Evolutionary conservation across 1,284 basidiomycete genomes (phyloP), one percentile per base, ranked within the genome.

Genomic region (Trametes sp.): DNA sequence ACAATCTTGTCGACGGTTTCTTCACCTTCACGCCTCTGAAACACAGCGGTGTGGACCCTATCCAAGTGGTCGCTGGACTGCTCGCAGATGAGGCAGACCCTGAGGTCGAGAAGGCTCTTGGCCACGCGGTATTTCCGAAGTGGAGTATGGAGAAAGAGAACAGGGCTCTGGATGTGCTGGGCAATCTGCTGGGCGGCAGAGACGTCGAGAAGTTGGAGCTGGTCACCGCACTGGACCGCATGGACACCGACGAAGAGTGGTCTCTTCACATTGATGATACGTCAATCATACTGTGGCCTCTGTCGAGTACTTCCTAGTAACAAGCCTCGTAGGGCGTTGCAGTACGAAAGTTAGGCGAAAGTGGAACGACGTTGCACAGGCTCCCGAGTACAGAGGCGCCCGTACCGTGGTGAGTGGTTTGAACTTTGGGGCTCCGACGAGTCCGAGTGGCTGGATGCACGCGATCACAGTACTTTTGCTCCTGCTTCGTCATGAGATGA

Each of bases 231-330:
- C 13, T 49, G 46, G 44, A 53, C 14, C 49, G 54, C 7, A 11
- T 56, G 19, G n/a, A 49, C 33, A 16, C 14, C n/a, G 35, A n/a
- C 31, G 1, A 2, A 6, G 21, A 33, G 6, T 28, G 49, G 55
- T 45, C 51, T 11, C 54, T 62, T 38, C 54, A 61, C 54, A 55
- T 61, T 7, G 60, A 61, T 19, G 54, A 57, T 26, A 33, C 36
- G 16, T 28, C 60, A 7, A 50, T 62, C n/a, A 49, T 62, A 2
- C 44, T 62, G 31, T 33, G 31, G 31, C 11, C 31, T 33, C 31
- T 33, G 31, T n/a, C n/a, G n/a, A n/a, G n/a, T n/a, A n/a, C n/a
- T n/a, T n/a, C n/a, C n/a, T n/a, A n/a, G n/a, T n/a, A n/a, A n/a
- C n/a, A n/a, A n/a, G n/a, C n/a, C n/a, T n/a, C n/a, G n/a, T n/a